Evolutionary conservation across 306 rosid genomes (phyloP), one percentile per base, ranked within the genome.

Genomic region (Canavalia gladiata): DNA sequence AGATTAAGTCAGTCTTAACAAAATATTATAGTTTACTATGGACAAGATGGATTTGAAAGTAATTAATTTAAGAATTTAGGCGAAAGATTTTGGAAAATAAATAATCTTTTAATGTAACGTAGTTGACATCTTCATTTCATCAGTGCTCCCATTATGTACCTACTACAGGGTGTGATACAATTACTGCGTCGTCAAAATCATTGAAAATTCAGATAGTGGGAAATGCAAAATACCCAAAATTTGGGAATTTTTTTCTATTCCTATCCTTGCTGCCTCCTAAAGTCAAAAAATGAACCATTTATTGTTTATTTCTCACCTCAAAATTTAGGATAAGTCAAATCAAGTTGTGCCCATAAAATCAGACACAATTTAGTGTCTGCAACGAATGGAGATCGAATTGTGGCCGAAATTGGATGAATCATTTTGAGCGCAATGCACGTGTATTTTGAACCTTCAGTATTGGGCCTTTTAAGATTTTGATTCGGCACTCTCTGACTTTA

Each of bases 401-500:
- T 10, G 7, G 62, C 55, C 49, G 0, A 25, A 12, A 2, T 51
- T 13, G 7, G 42, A 60, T 59, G 25, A 39, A 35, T 30, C 8
- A 58, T 79, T 60, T 57, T 33, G 33, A n/a, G 37, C 7, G 52
- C 58, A 59, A 2, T 30, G 74, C 79, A 64, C 42, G 84, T 45
- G 80, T 74, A 18, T 60, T 28, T 34, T 9, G 58, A 31, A 63
- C 4, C 7, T 13, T 39, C 45, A 29, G 28, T 2, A 6, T 6
- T 39, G 28, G 67, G 39, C 71, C 64, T 9, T 46, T 57, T 41
- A 41, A 50, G 31, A 76, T 62, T 50, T 25, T 2, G 31, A 11
- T 45, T 18, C 25, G 3, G 11, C 69, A 43, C 34, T 3, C 33
- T 45, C 42, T 59, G 69, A 45, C 69, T 58, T 10, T 58, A 31